These are phyloP conservation scores for Aeschynomene evenia DNA, from an alignment of 306 rosid species.

Conservation along the genomic window DNA sequence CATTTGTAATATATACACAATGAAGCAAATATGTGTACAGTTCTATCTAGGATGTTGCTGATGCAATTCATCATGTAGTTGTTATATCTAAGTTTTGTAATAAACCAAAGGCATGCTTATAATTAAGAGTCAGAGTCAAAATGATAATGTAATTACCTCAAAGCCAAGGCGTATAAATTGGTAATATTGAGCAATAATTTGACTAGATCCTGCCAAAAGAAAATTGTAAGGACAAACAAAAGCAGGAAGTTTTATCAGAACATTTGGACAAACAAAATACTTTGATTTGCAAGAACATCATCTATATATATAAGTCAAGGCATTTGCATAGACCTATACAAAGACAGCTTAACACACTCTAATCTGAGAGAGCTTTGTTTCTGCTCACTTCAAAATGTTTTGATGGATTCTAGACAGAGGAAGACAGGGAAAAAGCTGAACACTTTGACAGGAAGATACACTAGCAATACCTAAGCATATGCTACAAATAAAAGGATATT, in stretches of 20 bases:
- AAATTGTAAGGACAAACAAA: neutral
- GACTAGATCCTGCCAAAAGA: conserved; percentile 72
- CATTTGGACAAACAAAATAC: neutral
- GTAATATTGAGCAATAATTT: conserved; percentile 88
- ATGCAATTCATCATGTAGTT: neutral
- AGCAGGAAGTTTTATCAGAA: neutral
- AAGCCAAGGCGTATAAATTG: conserved; percentile 82
- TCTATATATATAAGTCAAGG: neutral
- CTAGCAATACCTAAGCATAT: neutral
- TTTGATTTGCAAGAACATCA: neutral
- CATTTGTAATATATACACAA: neutral
- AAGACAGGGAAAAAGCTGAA: neutral
- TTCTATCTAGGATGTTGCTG: neutral
- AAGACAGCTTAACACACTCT: neutral
- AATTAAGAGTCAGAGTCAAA: neutral
- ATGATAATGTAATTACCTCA: conserved; percentile 51
- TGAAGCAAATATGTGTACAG: conserved; percentile 1
- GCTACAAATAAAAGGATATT: neutral
- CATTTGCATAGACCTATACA: neutral
- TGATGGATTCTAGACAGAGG: neutral
- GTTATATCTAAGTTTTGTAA: neutral
- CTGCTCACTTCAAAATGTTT: neutral
- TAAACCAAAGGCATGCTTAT: neutral
- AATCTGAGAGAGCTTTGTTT: neutral
- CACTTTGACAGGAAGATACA: neutral